Evolutionary conservation across 805 yeast species (phyloP).

Genomic region (Starmerella stellata): DNA sequence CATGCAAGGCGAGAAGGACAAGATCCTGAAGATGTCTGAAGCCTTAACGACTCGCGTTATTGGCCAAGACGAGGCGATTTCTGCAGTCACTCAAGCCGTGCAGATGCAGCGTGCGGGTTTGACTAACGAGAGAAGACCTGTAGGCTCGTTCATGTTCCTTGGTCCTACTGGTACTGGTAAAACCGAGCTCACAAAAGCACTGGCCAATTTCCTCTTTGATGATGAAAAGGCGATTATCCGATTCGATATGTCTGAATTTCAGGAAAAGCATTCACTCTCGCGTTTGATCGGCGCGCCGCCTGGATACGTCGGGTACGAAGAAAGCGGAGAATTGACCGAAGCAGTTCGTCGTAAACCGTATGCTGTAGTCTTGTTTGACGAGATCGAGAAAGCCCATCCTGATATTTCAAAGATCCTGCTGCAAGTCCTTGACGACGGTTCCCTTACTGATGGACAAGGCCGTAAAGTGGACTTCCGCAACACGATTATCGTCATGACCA

Average conservation of each 20-base stretch:
- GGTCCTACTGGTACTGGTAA: slow-evolving; percentile 99
- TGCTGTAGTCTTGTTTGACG: slow-evolving; percentile 82
- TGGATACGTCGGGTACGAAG: slow-evolving; percentile 92
- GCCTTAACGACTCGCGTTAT: slow-evolving; percentile 61
- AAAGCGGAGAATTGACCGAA: slow-evolving; percentile 84
- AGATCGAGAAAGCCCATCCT: slow-evolving; percentile 91
- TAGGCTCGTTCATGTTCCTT: slow-evolving; percentile 86
- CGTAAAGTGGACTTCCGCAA: slow-evolving; percentile 85
- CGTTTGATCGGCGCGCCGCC: slow-evolving; percentile 96
- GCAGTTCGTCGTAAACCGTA: slow-evolving; percentile 92
- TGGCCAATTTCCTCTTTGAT: slow-evolving; percentile 82
- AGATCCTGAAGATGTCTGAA: slow-evolving; percentile 70
- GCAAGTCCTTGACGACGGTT: slow-evolving; percentile 91
- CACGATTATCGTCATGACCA: slow-evolving; percentile 89
- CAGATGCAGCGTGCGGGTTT: slow-evolving; percentile 92
- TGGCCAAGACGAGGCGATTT: slow-evolving; percentile 91
- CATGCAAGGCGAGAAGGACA: slow-evolving; percentile 87
- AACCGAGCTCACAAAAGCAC: slow-evolving; percentile 81
- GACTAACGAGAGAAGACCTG: slow-evolving; percentile 85
- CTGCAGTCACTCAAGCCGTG: slow-evolving; percentile 81
- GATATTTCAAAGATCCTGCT: slow-evolving; percentile 79
- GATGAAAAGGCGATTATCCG: slow-evolving; percentile 73
- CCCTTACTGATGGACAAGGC: slow-evolving; percentile 87
- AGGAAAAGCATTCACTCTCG: slow-evolving; percentile 80
- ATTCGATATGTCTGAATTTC: slow-evolving; percentile 96